Evolutionary conservation across 352 stramenopile species (phyloP).

Genomic region (Globisporangium perplexum): DNA sequence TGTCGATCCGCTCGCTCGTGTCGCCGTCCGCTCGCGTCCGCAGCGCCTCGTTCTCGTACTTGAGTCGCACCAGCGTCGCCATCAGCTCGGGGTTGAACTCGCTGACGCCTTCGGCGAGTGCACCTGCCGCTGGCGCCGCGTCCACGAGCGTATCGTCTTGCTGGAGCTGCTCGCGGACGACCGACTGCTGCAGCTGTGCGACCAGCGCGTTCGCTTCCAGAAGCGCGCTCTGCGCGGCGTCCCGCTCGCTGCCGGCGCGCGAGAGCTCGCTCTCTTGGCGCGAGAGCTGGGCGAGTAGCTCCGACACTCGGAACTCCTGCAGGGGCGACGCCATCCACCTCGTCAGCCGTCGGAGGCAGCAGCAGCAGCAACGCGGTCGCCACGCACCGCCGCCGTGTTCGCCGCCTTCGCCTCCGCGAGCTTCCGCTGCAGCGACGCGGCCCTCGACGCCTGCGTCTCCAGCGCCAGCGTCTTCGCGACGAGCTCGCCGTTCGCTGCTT

Average conservation of each 20-base stretch:
- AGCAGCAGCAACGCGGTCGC: not conserved
- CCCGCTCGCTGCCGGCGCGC: slow-evolving; percentile 20
- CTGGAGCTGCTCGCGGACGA: slow-evolving; percentile 19
- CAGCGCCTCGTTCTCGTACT: slow-evolving; percentile 53
- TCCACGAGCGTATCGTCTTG: not conserved
- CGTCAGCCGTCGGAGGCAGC: not conserved
- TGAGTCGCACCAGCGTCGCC: slow-evolving; percentile 49
- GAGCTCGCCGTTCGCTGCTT: slow-evolving; percentile 53
- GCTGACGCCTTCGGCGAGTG: slow-evolving; percentile 28
- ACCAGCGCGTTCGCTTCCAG: slow-evolving; percentile 34
- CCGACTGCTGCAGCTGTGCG: slow-evolving; percentile 43
- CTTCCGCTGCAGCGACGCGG: slow-evolving; percentile 47
- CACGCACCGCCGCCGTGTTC: slow-evolving; percentile 52
- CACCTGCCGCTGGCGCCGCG: not conserved
- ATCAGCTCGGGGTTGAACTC: slow-evolving; percentile 69
- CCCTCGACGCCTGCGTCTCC: slow-evolving; percentile 42
- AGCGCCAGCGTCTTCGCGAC: slow-evolving; percentile 47
- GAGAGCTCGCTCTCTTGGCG: slow-evolving; percentile 27
- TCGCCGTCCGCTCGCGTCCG: slow-evolving; percentile 45
- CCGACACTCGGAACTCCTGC: slow-evolving; percentile 60
- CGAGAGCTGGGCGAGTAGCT: slow-evolving; percentile 37
- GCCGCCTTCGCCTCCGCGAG: slow-evolving; percentile 59
- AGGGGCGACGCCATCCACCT: not conserved
- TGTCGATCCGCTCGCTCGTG: slow-evolving; percentile 47
- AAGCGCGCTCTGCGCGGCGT: slow-evolving; percentile 24